phyloP scores from a whole-genome alignment of 2,329 filamentous ascomycete genomes.

The Cytospora paraplurivora region DNA sequence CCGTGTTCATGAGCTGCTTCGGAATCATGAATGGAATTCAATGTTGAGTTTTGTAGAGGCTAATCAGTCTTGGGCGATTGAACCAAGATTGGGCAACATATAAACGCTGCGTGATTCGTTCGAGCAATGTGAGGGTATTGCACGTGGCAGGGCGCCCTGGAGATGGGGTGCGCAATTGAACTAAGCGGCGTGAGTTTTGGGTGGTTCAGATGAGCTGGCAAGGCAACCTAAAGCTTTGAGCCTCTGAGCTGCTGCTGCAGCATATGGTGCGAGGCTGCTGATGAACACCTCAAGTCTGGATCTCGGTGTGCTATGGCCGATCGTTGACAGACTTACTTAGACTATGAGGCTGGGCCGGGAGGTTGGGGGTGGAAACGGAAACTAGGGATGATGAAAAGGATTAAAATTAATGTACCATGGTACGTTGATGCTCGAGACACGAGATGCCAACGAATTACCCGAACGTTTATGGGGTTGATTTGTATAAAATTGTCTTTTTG shows the following conservation, averaged over 20 bases:
- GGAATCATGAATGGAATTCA: constrained; percentile 4
- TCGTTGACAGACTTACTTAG: background rate
- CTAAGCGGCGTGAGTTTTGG: background rate
- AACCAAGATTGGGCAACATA: constrained; percentile 12
- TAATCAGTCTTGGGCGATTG: constrained; percentile 1
- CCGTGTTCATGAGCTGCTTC: constrained; percentile 11
- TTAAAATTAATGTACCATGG: background rate
- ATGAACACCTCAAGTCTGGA: background rate
- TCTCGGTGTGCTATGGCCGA: background rate
- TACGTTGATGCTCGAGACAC: background rate
- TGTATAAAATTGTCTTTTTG: too few species aligned
- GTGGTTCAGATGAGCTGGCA: constrained; percentile 1
- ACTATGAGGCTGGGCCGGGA: background rate
- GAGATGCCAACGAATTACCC: background rate
- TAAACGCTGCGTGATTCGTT: background rate
- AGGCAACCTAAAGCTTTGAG: background rate
- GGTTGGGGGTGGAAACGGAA: background rate
- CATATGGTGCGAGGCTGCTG: background rate
- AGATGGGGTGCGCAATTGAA: background rate
- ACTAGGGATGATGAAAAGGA: background rate
- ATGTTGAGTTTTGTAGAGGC: background rate
- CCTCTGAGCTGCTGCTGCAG: background rate
- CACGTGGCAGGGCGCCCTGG: background rate
- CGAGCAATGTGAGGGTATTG: background rate
- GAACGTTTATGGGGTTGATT: too few species aligned